Conservation (phyloP, 2,329 filamentous ascomycete genomes). For the Alternaria atra region DNA sequence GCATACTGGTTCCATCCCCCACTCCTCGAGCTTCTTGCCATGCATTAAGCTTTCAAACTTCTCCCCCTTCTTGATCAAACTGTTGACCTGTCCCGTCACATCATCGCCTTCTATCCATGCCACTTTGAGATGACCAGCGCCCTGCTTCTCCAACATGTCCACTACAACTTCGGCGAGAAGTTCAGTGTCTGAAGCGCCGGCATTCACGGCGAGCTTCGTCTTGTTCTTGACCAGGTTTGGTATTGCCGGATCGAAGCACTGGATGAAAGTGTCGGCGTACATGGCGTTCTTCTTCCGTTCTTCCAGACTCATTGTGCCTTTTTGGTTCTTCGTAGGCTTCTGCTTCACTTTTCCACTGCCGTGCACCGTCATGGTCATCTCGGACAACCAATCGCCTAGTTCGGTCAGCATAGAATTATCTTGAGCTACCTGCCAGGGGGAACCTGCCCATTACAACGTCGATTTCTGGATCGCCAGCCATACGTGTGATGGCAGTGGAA, state of each 20-base stretch:
- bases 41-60: constrained; percentile 53
- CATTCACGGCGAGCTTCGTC: constrained; percentile 61
- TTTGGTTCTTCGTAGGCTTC: constrained; percentile 28
- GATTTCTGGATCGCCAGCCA: constrained; percentile 40
- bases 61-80: constrained; percentile 46
- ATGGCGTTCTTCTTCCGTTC: constrained; percentile 38
- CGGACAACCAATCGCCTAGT: constrained; percentile 39
- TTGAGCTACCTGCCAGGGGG: background rate
- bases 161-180: constrained; percentile 34
- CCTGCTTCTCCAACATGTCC: constrained; percentile 17
- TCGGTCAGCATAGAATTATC: background rate
- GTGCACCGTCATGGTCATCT: constrained; percentile 43
- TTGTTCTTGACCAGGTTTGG: constrained; percentile 29
- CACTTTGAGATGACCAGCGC: constrained; percentile 30
- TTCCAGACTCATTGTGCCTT: constrained; percentile 53
- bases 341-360: constrained; percentile 47
- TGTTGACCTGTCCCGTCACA: constrained; percentile 43
- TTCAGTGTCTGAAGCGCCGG: constrained; percentile 62
- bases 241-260: constrained; percentile 51
- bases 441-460: constrained; percentile 37
- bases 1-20: constrained; percentile 38
- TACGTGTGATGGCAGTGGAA: constrained; percentile 45
- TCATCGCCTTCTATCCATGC: constrained; percentile 33
- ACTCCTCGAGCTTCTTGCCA: constrained; percentile 49
- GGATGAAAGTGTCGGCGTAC: constrained; percentile 57